Evolutionary conservation across 2,329 filamentous ascomycete species (phyloP).

Genomic region (Ambrosiella xylebori): DNA sequence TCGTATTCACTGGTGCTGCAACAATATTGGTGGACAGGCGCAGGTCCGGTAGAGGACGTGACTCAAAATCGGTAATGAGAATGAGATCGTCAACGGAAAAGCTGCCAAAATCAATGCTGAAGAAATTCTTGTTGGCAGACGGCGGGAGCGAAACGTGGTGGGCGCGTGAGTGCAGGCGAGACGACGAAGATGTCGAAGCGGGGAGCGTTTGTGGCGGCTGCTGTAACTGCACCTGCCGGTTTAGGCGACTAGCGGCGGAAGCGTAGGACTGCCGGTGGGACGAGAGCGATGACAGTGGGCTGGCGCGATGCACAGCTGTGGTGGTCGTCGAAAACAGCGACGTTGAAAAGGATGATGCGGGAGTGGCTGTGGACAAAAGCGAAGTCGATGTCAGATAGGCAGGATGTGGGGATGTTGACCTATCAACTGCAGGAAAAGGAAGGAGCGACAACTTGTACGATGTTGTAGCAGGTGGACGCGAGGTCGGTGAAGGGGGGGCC

Average conservation of each 20-base stretch:
- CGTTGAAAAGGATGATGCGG: conserved; percentile 1
- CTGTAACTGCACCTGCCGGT: background rate
- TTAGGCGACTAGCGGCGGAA: conserved; percentile 1
- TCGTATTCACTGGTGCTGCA: background rate
- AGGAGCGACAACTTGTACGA: background rate
- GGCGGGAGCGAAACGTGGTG: conserved; percentile 11
- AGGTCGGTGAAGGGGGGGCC: background rate
- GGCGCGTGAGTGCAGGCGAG: background rate
- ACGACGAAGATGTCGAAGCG: background rate
- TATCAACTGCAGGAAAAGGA: background rate
- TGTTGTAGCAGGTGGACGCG: background rate
- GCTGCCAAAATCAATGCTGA: conserved; percentile 6
- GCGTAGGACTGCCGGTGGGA: conserved; percentile 1
- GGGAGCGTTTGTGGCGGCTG: conserved; percentile 2
- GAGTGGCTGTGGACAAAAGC: background rate
- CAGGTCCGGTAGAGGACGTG: background rate
- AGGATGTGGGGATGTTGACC: background rate
- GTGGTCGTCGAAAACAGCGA: background rate
- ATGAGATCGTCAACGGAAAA: conserved; percentile 11
- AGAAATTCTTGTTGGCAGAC: conserved; percentile 10
- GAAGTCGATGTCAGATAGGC: background rate
- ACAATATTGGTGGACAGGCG: conserved; percentile 3
- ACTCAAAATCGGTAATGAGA: conserved; percentile 1
- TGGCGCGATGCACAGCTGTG: background rate
- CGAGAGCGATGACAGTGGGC: background rate